Base-by-base conservation (phyloP, 2,329 filamentous ascomycete species). In the Penicillium sp. region DNA sequence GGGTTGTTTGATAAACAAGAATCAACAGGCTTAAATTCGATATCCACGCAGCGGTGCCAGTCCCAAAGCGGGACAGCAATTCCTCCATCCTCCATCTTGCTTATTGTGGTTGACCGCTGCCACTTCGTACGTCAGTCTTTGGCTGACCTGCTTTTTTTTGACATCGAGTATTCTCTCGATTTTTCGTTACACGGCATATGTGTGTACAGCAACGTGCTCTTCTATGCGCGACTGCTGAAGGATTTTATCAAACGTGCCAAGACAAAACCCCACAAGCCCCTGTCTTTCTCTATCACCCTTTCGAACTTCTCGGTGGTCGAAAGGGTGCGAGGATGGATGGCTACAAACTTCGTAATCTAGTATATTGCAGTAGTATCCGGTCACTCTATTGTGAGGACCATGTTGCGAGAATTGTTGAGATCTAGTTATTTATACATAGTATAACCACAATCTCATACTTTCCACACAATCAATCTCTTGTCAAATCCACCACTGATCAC, bases 181-280 rank as follows among this genome's bases (percentile, higher is more conserved):
- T 21, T 10, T 38, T 18, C 28, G n/a, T 43, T 52, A 42, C 42
- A n/a, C 73, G 81, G 84, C 84, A 86, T 86, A 80, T 81, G 83
- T 87, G 84, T 86, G 84, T 87, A 87, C 84, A 86, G 83, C 83
- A 77, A 77, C 80, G 78, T 69, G 70, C 77, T 76, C 74, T 71
- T 68, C 77, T 72, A 82, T 85, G 81, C 78, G 77, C 78, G 78
- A 76, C 75, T 79, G 81, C 82, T 86, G 83, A 86, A 86, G 83
- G 84, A 85, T 79, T 77, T 29, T 29, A 71, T 75, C 18, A 21
- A 39, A 76, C 83, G 81, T 86, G 84, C 84, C 84, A 76, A 87
- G 77, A 87, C 76, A 59, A 71, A 74, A 52, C 63, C 60, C 62
- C 63, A 68, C 70, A n/a, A n/a, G n/a, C n/a, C n/a, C n/a, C n/a